These are phyloP conservation scores for Chiua virens DNA, from an alignment of 768 basidiomycete species.

Conservation along the genomic window DNA sequence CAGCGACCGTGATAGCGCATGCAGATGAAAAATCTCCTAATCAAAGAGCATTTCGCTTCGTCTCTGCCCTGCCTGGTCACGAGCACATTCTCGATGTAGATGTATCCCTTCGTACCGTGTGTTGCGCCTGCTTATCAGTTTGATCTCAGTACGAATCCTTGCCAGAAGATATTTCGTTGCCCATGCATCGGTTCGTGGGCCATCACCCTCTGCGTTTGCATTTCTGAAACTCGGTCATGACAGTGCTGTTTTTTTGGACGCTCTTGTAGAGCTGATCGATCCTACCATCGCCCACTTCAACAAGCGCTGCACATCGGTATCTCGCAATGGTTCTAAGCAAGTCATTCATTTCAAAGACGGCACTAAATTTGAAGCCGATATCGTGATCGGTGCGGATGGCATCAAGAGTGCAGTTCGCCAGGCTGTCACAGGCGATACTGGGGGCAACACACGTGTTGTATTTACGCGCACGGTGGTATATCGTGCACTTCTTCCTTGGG, in stretches of 20 bases:
- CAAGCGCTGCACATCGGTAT: slow-evolving; percentile 47
- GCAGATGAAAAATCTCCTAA: slow-evolving; percentile 35
- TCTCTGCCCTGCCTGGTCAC: slow-evolving; percentile 43
- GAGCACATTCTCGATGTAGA: slow-evolving; percentile 46
- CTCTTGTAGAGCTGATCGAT: slow-evolving; percentile 44
- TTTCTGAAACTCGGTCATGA: background rate
- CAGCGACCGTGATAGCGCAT: slow-evolving; percentile 41
- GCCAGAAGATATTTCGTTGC: slow-evolving; percentile 40
- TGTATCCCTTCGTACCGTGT: background rate
- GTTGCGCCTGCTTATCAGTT: background rate
- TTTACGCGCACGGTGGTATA: slow-evolving; percentile 52
- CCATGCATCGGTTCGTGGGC: slow-evolving; percentile 42
- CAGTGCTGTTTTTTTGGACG: slow-evolving; percentile 52
- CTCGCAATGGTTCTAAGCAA: slow-evolving; percentile 22
- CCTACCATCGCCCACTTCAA: slow-evolving; percentile 45
- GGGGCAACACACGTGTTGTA: slow-evolving; percentile 22
- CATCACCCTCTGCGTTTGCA: background rate
- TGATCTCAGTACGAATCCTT: slow-evolving; percentile 32
- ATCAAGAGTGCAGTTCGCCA: slow-evolving; percentile 39
- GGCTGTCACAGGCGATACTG: slow-evolving; percentile 33
- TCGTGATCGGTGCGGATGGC: slow-evolving; percentile 46
- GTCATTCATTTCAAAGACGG: slow-evolving; percentile 50
- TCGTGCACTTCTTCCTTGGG: slow-evolving; percentile 45
- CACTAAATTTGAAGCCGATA: slow-evolving; percentile 43
- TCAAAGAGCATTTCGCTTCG: slow-evolving; percentile 36